Evolutionary conservation across 805 yeast genomes (phyloP), one percentile per base, ranked within the genome.

Genomic region (Cyberlindnera xylosilytica): DNA sequence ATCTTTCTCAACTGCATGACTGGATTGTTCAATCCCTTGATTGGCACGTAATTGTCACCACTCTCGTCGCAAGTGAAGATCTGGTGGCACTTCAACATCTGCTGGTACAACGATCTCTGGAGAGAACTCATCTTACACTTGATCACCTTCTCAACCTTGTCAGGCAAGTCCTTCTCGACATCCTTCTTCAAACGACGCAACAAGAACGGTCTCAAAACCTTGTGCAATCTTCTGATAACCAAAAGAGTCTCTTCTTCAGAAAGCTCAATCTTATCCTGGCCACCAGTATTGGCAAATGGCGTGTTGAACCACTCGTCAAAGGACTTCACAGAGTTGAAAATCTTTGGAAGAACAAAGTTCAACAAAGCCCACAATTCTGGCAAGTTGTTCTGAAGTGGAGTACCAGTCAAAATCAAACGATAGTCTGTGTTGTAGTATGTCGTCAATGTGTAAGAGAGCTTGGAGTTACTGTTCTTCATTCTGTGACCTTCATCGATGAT

Each of bases 251-350:
- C 95, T 81, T 86, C 95, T 74, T 86, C 95, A 0, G 88, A 81
- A 49, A 86, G 70, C 48, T 81, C 93, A 39, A 86, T 72, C 61
- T 83, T 83, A 54, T 86, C 95, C 61, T 83, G 91, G 13, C 81
- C 71, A 44, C 95, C 95, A 15, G 93, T 81, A 50, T 83, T 85
- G 4, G 90, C 91, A 65, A 86, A 86, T 6, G 95, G 95, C 0
- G 95, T 86, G 57, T 86, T 86, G 60, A 86, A 86, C 95, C 95
- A 86, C 58, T 86, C 95, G 58, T 86, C 93, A 58, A 86, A 86
- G 7, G 91, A 81, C 57, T 86, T 83, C 10, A 83, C 93, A 27
- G 93, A 85, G 57, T 85, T 86, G 73, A 86, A 86, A 61, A 86
- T 82, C 56, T 84, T 83, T 7, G 95, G 95, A 48, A 86, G 72